These are phyloP conservation scores for Alternaria sp. DNA, from an alignment of 2,329 filamentous ascomycete genomes.

Conservation along the genomic window DNA sequence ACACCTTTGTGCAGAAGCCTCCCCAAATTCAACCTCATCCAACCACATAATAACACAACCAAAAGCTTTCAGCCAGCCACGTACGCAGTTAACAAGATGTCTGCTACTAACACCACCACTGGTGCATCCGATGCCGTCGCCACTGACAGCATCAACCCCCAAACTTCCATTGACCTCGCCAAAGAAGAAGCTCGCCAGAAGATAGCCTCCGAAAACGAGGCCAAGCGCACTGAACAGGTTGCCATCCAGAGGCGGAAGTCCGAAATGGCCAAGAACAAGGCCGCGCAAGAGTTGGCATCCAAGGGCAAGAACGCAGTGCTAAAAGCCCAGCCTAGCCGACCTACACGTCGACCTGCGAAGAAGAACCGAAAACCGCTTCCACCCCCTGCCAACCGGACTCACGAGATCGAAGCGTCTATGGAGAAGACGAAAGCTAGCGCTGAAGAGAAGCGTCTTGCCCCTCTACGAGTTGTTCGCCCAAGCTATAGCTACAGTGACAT, in stretches of 20 bases:
- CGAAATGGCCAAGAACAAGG: neutral
- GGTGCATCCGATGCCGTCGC: neutral
- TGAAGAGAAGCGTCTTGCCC: neutral
- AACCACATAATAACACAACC: neutral
- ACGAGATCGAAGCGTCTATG: neutral
- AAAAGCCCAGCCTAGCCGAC: neutral
- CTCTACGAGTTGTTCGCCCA: neutral
- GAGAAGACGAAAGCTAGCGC: neutral
- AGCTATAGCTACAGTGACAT: neutral
- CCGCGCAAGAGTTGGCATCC: neutral
- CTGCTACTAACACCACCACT: neutral
- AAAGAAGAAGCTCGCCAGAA: neutral
- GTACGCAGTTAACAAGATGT: neutral
- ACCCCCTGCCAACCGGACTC: neutral
- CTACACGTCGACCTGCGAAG: neutral
- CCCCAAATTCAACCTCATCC: accelerated
- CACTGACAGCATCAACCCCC: neutral
- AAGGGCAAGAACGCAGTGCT: neutral
- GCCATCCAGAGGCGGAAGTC: neutral
- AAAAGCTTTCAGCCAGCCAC: neutral
- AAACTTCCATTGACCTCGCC: neutral
- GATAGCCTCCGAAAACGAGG: neutral
- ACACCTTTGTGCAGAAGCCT: neutral
- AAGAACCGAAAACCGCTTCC: neutral
- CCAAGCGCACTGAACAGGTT: neutral